Evolutionary conservation across 2,329 filamentous ascomycete species (phyloP).

Genomic region (Clathrospora elynae): DNA sequence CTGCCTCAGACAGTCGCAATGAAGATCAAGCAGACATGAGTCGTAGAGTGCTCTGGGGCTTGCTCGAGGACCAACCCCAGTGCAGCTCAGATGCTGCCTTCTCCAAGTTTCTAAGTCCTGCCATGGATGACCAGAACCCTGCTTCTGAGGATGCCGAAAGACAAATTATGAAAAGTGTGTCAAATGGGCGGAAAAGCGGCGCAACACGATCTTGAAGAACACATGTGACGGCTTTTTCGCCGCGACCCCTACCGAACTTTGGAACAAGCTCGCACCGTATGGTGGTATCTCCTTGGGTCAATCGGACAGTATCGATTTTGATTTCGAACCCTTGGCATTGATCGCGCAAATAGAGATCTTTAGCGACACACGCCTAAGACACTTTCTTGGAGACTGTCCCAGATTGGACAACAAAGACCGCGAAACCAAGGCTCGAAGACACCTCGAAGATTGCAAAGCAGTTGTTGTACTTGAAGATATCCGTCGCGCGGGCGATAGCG

Average conservation of each 20-base stretch:
- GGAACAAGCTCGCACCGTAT: not conserved
- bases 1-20: not conserved
- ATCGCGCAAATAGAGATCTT: conserved; percentile 1
- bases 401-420: conserved; percentile 3
- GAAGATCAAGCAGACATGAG: not conserved
- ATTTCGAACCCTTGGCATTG: not conserved
- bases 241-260: not conserved
- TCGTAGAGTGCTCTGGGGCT: not conserved
- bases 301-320: not conserved
- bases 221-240: not conserved
- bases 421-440: conserved; percentile 2
- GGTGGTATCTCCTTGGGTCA: not conserved
- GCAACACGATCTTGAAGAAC: not conserved
- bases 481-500: too few relatives aligned
- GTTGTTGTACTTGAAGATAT: conserved; percentile 1
- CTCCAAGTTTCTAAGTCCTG: not conserved
- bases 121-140: too few relatives aligned
- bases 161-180: not conserved
- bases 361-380: not conserved
- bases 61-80: not conserved
- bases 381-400: conserved; percentile 1
- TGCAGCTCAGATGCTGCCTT: not conserved
- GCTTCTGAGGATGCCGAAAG: not conserved
- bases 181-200: not conserved
- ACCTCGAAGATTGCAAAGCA: not conserved